Evolutionary conservation across 2,329 filamentous ascomycete species (phyloP).

Genomic region (Ophiosphaerella herpotricha): DNA sequence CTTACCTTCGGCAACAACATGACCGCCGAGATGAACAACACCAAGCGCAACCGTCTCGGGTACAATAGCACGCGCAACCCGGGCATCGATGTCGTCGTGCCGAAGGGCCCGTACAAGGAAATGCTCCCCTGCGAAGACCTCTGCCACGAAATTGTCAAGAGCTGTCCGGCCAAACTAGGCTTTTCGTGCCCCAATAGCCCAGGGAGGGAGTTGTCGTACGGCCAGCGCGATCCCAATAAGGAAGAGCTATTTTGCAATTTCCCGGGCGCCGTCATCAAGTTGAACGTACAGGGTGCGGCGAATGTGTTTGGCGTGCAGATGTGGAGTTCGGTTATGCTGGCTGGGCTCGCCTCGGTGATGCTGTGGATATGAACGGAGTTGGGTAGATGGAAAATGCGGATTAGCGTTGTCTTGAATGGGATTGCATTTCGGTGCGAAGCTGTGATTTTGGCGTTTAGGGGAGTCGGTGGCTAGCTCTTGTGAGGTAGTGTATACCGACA

Average conservation of each 20-base stretch:
- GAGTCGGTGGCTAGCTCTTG: too few species aligned
- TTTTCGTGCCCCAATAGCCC: conserved; percentile 71
- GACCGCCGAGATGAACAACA: conserved; percentile 28
- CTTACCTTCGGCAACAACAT: conserved; percentile 20
- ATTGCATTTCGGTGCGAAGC: too few species aligned
- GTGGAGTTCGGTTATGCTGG: conserved; percentile 12
- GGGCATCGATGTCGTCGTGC: conserved; percentile 71
- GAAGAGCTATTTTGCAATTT: conserved; percentile 46
- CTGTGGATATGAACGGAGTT: not conserved
- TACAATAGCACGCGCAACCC: conserved; percentile 68
- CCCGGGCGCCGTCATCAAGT: conserved; percentile 47
- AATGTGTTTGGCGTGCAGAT: not conserved
- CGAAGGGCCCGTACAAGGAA: conserved; percentile 92
- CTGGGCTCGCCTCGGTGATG: conserved; percentile 6
- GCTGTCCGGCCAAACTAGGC: conserved; percentile 75
- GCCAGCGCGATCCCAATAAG: conserved; percentile 18
- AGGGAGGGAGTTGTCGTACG: conserved; percentile 28
- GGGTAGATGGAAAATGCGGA: not conserved
- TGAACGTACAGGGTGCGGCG: conserved; percentile 34
- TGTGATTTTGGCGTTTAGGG: too few species aligned
- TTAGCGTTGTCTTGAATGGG: not conserved
- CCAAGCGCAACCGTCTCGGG: conserved; percentile 39
- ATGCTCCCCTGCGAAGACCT: conserved; percentile 85
- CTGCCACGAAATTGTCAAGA: conserved; percentile 84
- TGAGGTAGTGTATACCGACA: too few species aligned